Conservation (phyloP, 495 filamentous ascomycete species). For the Aspergillus incahuasiensis region DNA sequence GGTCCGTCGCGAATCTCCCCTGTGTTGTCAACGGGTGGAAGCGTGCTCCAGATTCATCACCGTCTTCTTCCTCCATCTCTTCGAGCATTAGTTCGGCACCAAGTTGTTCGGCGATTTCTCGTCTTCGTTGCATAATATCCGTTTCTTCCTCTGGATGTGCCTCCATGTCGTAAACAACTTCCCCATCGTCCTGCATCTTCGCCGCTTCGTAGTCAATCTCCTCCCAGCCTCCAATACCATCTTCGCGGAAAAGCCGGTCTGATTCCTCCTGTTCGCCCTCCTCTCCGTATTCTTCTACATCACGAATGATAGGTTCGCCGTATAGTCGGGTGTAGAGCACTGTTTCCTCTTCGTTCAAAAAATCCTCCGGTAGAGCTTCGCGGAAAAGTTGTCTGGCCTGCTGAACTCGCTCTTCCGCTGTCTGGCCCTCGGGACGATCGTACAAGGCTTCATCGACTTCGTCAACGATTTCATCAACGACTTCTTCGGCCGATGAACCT, state of each 20-base stretch:
- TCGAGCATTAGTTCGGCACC: conserved; percentile 45
- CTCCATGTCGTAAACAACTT: conserved; percentile 43
- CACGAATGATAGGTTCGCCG: conserved; percentile 56
- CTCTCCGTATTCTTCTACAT: conserved; percentile 28
- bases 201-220: conserved; percentile 49
- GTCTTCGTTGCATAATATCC: conserved; percentile 33
- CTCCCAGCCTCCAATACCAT: conserved; percentile 55
- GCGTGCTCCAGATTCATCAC: conserved; percentile 38
- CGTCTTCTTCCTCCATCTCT: conserved; percentile 46
- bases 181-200: conserved; percentile 23
- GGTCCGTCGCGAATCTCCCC: conserved; percentile 61
- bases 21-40: conserved; percentile 62
- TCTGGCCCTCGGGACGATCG: conserved; percentile 28
- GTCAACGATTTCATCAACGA: conserved; percentile 20
- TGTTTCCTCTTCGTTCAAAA: conserved; percentile 66
- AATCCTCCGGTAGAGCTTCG: conserved; percentile 68
- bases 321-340: conserved; percentile 75
- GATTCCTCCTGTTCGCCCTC: conserved; percentile 30
- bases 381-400: conserved; percentile 70
- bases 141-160: conserved; percentile 26
- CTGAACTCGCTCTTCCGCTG: conserved; percentile 60
- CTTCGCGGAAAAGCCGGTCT: conserved; percentile 51
- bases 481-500: conserved; percentile 20
- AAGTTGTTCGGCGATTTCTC: conserved; percentile 43
- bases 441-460: conserved; percentile 18